Percentiles rank a stretch among this genome's conserved stretches.
Conservation (phyloP, 345 rosid species). For the Hevea brasiliensis region DNA sequence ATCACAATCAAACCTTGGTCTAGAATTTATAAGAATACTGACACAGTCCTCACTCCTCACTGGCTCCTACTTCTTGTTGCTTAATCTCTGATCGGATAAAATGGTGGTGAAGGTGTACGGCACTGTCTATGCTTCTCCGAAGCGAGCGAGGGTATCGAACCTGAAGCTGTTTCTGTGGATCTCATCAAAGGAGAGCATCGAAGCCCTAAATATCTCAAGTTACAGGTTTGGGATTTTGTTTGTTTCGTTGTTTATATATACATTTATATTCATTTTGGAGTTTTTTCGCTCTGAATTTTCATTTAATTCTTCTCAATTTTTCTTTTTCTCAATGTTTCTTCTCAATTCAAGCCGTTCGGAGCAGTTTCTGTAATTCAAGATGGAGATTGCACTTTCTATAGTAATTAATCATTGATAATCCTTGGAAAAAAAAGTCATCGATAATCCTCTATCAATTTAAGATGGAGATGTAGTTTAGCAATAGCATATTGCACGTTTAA, state of each 20-base stretch:
- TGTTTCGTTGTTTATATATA: background rate
- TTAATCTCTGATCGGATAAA: background rate
- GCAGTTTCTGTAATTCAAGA: slow-evolving; percentile 61
- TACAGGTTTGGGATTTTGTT: slow-evolving; percentile 43
- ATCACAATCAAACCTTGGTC: too few relatives aligned
- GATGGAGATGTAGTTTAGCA: too few relatives aligned
- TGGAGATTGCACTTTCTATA: slow-evolving; percentile 62
- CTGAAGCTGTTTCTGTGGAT: slow-evolving; percentile 60
- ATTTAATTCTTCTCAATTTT: background rate
- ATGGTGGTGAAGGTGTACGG: slow-evolving; percentile 75
- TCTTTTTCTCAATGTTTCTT: too few relatives aligned
- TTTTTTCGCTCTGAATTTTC: background rate
- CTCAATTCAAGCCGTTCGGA: slow-evolving; percentile 63
- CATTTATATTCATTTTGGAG: background rate
- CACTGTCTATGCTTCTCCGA: slow-evolving; percentile 49
- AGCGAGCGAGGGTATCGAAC: slow-evolving; percentile 54
- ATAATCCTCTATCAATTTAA: too few relatives aligned
- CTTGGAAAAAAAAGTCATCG: too few relatives aligned
- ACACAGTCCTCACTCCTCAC: too few relatives aligned
- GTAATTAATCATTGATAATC: slow-evolving; percentile 29
- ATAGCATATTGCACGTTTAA: too few relatives aligned
- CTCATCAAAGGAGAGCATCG: slow-evolving; percentile 62
- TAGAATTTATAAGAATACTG: too few relatives aligned
- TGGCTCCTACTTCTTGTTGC: background rate
- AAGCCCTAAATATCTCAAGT: slow-evolving; percentile 47